Evolutionary conservation across 2,329 filamentous ascomycete genomes (phyloP).

Genomic region (Alternaria conjuncta): DNA sequence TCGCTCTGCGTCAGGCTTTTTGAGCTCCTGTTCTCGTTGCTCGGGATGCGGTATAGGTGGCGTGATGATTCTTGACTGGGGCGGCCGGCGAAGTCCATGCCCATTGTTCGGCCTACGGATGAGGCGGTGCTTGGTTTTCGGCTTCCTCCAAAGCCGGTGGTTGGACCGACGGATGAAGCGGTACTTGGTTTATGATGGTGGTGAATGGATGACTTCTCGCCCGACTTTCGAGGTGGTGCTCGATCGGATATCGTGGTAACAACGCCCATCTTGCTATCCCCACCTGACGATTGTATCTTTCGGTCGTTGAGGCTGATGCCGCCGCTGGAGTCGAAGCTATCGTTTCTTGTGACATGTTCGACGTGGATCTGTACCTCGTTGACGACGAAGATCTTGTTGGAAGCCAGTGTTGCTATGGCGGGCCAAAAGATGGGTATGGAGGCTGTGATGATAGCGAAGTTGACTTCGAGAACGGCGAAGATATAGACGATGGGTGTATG

Average conservation of each 20-base stretch:
- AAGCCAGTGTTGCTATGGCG: constrained; percentile 35
- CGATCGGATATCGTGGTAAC: constrained; percentile 18
- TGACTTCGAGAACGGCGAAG: constrained; percentile 47
- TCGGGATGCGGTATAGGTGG: constrained; percentile 22
- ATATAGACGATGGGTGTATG: constrained; percentile 40
- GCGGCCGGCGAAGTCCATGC: constrained; percentile 18
- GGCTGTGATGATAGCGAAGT: constrained; percentile 47
- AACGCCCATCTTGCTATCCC: constrained; percentile 19
- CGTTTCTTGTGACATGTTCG: constrained; percentile 24
- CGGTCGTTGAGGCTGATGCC: constrained; percentile 27
- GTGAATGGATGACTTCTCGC: not conserved
- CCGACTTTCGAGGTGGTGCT: not conserved
- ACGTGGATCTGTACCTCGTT: constrained; percentile 48
- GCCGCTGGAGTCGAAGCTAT: constrained; percentile 16
- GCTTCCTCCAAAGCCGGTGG: constrained; percentile 13
- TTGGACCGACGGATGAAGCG: constrained; percentile 16
- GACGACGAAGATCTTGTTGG: constrained; percentile 48
- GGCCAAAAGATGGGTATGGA: constrained; percentile 51
- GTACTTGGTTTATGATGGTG: constrained; percentile 17
- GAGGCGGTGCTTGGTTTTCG: constrained; percentile 21
- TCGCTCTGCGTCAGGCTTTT: constrained; percentile 9
- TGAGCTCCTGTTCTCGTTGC: not conserved
- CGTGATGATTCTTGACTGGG: constrained; percentile 35
- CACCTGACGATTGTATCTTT: constrained; percentile 11
- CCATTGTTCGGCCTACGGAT: constrained; percentile 18